Evolutionary conservation across 768 basidiomycete genomes (phyloP), one percentile per base, ranked within the genome.

Genomic region (Macrolepiota albuminosa): DNA sequence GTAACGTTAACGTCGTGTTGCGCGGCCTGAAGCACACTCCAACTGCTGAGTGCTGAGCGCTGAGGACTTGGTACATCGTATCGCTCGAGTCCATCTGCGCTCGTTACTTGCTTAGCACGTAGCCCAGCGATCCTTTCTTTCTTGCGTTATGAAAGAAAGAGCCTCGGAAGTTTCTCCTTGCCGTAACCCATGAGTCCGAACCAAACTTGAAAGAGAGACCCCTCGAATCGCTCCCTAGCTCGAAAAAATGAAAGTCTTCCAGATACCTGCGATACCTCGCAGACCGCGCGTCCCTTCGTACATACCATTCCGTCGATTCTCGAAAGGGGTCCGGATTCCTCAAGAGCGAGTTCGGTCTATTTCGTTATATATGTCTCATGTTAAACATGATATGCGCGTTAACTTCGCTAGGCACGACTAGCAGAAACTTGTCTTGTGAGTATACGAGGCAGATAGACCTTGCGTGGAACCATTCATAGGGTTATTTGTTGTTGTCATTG

Each of bases 281-380:
- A 60, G 79, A 86, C 64, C 21, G 21, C 21, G 21, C 21, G 21
- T 21, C 21, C 21, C 21, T 21, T 21, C 21, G 21, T 21, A 21
- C 21, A 21, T 21, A 21, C 21, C 21, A 21, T 21, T 21, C 21
- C 21, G 21, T 21, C 21, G 21, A 21, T 21, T 21, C 21, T 21
- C 21, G 21, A 21, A 21, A 21, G 21, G 1, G 21, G 75, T 4
- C 78, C 75, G 2, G 81, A 78, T 64, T 88, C 87, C 11, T 77
- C 74, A 36, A 89, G 77, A 0, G 86, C 85, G n/a, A 89, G 74
- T 60, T 86, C 82, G 18, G 78, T 77, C 82, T 87, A 63, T 37
- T 16, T 21, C 21, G 21, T 21, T 29, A 49, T 10, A 13, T 29
- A 29, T 29, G 29, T 29, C 29, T 46, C 9, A 24, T 36, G 5